phyloP scores from a whole-genome alignment of 192 early-diverging fungal genomes.

The Rhizoclosmatium globosum region DNA sequence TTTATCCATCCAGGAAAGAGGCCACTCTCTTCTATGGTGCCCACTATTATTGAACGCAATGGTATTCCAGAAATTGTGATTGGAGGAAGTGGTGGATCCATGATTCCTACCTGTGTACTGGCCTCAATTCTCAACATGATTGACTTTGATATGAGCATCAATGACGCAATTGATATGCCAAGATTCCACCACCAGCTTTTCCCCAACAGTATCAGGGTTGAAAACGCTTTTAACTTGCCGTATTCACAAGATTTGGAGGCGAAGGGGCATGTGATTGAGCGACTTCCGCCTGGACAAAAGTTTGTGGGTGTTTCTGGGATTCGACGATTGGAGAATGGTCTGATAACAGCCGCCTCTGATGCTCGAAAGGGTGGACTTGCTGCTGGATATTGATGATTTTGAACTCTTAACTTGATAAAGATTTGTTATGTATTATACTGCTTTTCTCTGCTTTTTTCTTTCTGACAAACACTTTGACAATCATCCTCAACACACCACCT shows the following conservation, averaged over 20 bases:
- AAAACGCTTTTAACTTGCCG: slow-evolving; percentile 15
- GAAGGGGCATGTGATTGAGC: slow-evolving; percentile 19
- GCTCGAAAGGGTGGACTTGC: slow-evolving; percentile 50
- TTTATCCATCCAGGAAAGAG: slow-evolving; percentile 84
- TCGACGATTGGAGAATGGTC: slow-evolving; percentile 37
- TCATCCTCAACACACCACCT: neutral
- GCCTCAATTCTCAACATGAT: slow-evolving; percentile 80
- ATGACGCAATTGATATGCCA: slow-evolving; percentile 74
- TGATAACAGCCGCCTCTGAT: slow-evolving; percentile 51
- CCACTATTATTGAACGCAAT: slow-evolving; percentile 72
- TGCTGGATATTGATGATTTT: slow-evolving; percentile 45
- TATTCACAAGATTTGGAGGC: slow-evolving; percentile 8
- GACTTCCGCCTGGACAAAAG: slow-evolving; percentile 34
- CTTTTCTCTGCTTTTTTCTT: neutral
- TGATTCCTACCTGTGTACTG: slow-evolving; percentile 80
- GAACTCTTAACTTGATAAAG: neutral
- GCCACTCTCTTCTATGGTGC: slow-evolving; percentile 75
- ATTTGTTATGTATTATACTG: neutral
- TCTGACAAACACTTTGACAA: slow-evolving; percentile 17
- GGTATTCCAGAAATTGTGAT: slow-evolving; percentile 74
- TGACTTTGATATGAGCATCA: slow-evolving; percentile 73
- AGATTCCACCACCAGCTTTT: slow-evolving; percentile 93
- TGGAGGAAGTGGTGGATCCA: slow-evolving; percentile 84
- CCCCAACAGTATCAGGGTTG: slow-evolving; percentile 64
- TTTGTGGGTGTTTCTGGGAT: slow-evolving; percentile 48